These are phyloP conservation scores for Ophiocordyceps unilateralis DNA, from an alignment of 2,329 filamentous ascomycete species.

Conservation along the genomic window DNA sequence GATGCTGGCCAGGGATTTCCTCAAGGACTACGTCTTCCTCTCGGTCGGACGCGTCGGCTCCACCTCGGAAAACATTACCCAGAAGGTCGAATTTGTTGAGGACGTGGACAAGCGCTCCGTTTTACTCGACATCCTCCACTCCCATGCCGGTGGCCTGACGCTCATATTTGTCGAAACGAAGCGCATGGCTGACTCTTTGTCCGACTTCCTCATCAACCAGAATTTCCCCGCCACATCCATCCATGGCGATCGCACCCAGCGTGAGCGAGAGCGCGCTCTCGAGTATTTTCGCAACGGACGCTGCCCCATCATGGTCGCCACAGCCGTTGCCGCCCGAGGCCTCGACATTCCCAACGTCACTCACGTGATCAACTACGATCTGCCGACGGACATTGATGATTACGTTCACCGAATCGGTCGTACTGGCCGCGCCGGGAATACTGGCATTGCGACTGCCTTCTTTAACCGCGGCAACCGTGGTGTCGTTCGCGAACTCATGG, in stretches of 20 bases:
- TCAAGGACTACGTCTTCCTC: slow-evolving; percentile 98
- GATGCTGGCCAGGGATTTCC: slow-evolving; percentile 95
- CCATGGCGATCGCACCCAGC: slow-evolving; percentile 95
- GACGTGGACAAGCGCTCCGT: slow-evolving; percentile 96
- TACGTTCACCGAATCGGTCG: slow-evolving; percentile 99
- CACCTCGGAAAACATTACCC: slow-evolving; percentile 99
- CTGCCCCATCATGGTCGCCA: slow-evolving; percentile 92
- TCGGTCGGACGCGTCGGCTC: slow-evolving; percentile 97
- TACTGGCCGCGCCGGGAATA: slow-evolving; percentile 99
- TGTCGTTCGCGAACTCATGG: slow-evolving; percentile 88
- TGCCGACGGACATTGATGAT: slow-evolving; percentile 97
- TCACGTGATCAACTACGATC: slow-evolving; percentile 97
- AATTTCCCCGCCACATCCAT: slow-evolving; percentile 97
- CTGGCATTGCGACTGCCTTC: slow-evolving; percentile 94
- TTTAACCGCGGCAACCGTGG: slow-evolving; percentile 99
- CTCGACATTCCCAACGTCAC: slow-evolving; percentile 92
- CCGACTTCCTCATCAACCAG: slow-evolving; percentile 97
- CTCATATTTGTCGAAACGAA: slow-evolving; percentile 99
- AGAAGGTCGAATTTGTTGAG: slow-evolving; percentile 96
- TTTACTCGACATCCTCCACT: slow-evolving; percentile 92
- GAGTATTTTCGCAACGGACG: slow-evolving; percentile 95
- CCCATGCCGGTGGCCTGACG: slow-evolving; percentile 73
- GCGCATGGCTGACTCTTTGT: slow-evolving; percentile 96
- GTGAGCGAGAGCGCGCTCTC: slow-evolving; percentile 92
- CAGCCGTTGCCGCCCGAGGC: slow-evolving; percentile 81